Evolutionary conservation across 2,329 filamentous ascomycete genomes (phyloP).

Genomic region (Camillea tinctor): DNA sequence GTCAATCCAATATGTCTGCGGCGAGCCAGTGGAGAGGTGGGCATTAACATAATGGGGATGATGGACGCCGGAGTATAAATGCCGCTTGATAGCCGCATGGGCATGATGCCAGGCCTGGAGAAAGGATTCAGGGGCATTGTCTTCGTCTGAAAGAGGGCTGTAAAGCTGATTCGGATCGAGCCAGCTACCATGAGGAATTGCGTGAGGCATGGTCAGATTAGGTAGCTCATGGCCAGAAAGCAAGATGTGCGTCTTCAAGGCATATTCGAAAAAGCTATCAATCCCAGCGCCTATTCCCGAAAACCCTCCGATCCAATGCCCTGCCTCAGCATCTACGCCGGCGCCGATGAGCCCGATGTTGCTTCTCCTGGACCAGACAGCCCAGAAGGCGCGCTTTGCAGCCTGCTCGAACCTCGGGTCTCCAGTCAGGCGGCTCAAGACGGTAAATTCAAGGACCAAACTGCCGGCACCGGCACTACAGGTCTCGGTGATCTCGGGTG

Average conservation of each 20-base stretch:
- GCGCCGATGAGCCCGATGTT: conserved; percentile 84
- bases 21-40: conserved; percentile 82
- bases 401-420: conserved; percentile 85
- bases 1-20: conserved; percentile 91
- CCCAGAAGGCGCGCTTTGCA: conserved; percentile 93
- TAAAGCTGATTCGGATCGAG: conserved; percentile 65
- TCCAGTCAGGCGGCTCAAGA: conserved; percentile 82
- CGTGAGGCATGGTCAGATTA: conserved; percentile 47
- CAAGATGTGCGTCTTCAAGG: conserved; percentile 88
- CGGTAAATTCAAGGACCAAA: conserved; percentile 88
- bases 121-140: conserved; percentile 75
- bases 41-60: conserved; percentile 93
- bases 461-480: conserved; percentile 97
- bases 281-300: conserved; percentile 96
- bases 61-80: conserved; percentile 82
- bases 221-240: conserved; percentile 71
- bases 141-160: conserved; percentile 57
- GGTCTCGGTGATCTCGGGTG: conserved; percentile 83
- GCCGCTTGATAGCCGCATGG: conserved; percentile 82
- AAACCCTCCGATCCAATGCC: conserved; percentile 82
- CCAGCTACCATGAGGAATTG: conserved; percentile 40
- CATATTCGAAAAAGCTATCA: conserved; percentile 98
- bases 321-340: conserved; percentile 88
- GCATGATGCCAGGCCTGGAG: conserved; percentile 81
- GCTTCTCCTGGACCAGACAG: conserved; percentile 88